phyloP scores from a whole-genome alignment of 2,329 filamentous ascomycete species.

The Talaromyces funiculosus region DNA sequence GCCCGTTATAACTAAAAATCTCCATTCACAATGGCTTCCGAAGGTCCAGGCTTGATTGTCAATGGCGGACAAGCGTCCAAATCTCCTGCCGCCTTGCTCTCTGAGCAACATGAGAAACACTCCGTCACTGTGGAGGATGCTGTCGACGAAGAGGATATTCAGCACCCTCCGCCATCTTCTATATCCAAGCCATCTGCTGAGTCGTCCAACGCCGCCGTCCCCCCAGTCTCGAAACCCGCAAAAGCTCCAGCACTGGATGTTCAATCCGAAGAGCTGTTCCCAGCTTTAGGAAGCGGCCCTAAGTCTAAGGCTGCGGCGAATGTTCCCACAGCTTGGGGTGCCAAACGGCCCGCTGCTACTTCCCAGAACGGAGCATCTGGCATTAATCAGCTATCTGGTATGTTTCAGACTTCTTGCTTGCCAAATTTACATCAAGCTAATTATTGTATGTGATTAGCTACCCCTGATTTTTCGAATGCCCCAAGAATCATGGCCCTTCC shows the following conservation, averaged over 20 bases:
- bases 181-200: constrained; percentile 22
- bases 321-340: constrained; percentile 70
- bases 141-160: constrained; percentile 69
- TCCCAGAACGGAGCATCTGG: constrained; percentile 48
- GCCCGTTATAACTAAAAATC: background rate
- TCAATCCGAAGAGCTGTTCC: constrained; percentile 85
- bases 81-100: constrained; percentile 50
- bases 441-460: constrained; percentile 40
- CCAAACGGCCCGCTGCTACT: constrained; percentile 46
- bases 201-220: background rate
- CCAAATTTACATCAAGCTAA: constrained; percentile 16
- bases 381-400: constrained; percentile 47
- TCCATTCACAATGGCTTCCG: constrained; percentile 28
- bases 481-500: constrained; percentile 67
- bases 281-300: constrained; percentile 69
- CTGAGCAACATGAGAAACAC: constrained; percentile 51
- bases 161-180: constrained; percentile 50
- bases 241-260: constrained; percentile 60
- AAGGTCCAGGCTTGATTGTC: constrained; percentile 25
- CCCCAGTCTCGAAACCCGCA: constrained; percentile 33
- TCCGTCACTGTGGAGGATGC: constrained; percentile 73
- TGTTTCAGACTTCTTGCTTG: constrained; percentile 25
- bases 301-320: constrained; percentile 57
- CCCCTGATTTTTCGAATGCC: constrained; percentile 25
- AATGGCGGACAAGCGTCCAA: constrained; percentile 31